Percentiles rank a stretch among this genome's conserved stretches.
Evolutionary conservation across 2,329 filamentous ascomycete species (phyloP).

Genomic region (Botrytis hyacinthi): DNA sequence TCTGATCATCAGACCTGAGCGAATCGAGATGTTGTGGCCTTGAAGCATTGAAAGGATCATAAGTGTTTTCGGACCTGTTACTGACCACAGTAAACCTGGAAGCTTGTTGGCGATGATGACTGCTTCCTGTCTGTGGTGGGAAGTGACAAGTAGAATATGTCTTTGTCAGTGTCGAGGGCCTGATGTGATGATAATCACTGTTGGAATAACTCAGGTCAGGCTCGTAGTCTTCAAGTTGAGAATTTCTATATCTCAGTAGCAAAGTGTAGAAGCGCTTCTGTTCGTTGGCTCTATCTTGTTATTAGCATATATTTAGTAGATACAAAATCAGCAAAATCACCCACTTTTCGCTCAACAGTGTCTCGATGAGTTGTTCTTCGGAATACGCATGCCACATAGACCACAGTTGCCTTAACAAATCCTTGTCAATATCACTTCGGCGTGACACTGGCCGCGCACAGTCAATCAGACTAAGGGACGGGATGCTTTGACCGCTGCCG

Average conservation of each 20-base stretch:
- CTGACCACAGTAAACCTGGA: slow-evolving; percentile 66
- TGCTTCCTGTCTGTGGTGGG: slow-evolving; percentile 45
- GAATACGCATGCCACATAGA: slow-evolving; percentile 88
- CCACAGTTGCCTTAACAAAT: slow-evolving; percentile 80
- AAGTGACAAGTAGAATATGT: slow-evolving; percentile 63
- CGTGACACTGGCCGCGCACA: slow-evolving; percentile 59
- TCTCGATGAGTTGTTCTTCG: slow-evolving; percentile 67
- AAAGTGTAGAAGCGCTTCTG: slow-evolving; percentile 93
- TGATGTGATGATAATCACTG: slow-evolving; percentile 86
- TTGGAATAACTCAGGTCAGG: slow-evolving; percentile 77
- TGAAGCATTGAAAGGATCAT: slow-evolving; percentile 75
- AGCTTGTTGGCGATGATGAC: slow-evolving; percentile 50
- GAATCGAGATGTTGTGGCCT: slow-evolving; percentile 45
- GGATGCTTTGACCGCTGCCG: slow-evolving; percentile 43
- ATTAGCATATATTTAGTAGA: background rate
- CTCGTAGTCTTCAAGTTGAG: slow-evolving; percentile 84
- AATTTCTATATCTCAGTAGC: slow-evolving; percentile 76
- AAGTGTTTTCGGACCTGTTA: slow-evolving; percentile 65
- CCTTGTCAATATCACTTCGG: slow-evolving; percentile 69
- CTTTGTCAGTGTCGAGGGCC: slow-evolving; percentile 56
- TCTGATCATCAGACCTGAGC: slow-evolving; percentile 45
- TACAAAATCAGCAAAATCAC: slow-evolving; percentile 36
- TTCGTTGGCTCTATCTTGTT: slow-evolving; percentile 66
- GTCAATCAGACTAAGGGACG: slow-evolving; percentile 57
- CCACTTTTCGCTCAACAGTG: slow-evolving; percentile 64